phyloP scores from a whole-genome alignment of 306 rosid genomes.

The Citrullus amarus region DNA sequence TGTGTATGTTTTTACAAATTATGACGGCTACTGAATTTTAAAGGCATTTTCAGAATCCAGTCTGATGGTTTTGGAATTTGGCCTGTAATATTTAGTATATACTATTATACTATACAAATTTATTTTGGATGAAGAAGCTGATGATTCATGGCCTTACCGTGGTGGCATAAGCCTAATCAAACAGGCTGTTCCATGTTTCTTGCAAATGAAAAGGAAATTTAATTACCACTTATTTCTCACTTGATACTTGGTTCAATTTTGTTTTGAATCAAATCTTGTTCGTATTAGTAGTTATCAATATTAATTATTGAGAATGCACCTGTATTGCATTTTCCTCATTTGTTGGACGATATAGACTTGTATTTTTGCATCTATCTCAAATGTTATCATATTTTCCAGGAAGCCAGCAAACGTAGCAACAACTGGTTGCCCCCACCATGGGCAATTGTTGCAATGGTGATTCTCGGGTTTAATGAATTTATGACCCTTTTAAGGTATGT shows the following conservation, averaged over 20 bases:
- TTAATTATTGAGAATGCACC: not conserved
- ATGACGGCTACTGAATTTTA: not conserved
- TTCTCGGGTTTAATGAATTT: slow-evolving; percentile 92
- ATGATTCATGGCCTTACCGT: not conserved
- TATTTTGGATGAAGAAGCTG: not conserved
- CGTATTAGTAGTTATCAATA: not conserved
- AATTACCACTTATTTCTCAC: not conserved
- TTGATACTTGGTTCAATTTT: not conserved
- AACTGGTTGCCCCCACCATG: slow-evolving; percentile 99
- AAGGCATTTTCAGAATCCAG: not conserved
- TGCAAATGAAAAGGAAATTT: not conserved
- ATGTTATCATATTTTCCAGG: slow-evolving; percentile 35
- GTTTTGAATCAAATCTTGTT: not conserved
- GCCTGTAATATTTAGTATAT: not conserved
- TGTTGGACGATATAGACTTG: not conserved
- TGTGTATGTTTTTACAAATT: not conserved
- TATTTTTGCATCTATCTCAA: not conserved
- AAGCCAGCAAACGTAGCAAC: slow-evolving; percentile 88
- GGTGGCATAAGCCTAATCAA: not conserved
- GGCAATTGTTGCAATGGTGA: slow-evolving; percentile 74
- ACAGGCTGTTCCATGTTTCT: not conserved
- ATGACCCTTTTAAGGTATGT: slow-evolving; percentile 79
- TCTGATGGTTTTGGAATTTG: not conserved
- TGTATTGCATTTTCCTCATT: no score
- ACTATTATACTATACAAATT: not conserved